Percentiles rank a stretch among this genome's conserved stretches.
phyloP scores from a whole-genome alignment of 768 basidiomycete species.

The Lactarius pseudohatsudake region DNA sequence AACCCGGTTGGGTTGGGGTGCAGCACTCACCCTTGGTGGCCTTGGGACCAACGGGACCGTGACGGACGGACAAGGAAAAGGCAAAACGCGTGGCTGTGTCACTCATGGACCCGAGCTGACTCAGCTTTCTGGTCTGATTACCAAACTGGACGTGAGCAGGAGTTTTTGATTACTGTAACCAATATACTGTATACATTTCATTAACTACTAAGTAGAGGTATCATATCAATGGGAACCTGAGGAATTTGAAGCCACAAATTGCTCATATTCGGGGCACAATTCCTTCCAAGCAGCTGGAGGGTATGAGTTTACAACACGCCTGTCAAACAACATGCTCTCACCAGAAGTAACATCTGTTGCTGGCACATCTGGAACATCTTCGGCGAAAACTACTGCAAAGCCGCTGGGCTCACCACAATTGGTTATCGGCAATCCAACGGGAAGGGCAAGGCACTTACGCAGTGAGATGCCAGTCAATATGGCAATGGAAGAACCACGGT shows the following conservation, averaged over 20 bases:
- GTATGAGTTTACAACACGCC: background rate
- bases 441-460: background rate
- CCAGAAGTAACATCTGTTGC: background rate
- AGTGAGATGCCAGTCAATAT: conserved; percentile 34
- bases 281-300: background rate
- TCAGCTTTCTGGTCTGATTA: conserved; percentile 9
- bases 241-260: no score
- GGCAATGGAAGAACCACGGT: conserved; percentile 35
- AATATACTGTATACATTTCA: no score
- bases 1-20: conserved; percentile 4
- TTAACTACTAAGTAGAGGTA: background rate
- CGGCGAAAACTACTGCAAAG: conserved; percentile 14
- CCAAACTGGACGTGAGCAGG: background rate
- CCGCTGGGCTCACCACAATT: background rate
- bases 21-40: conserved; percentile 22
- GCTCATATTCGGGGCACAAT: conserved; percentile 1
- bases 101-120: conserved; percentile 25
- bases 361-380: conserved; percentile 9
- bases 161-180: no score
- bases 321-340: background rate
- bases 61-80: conserved; percentile 27
- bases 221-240: background rate
- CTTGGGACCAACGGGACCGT: conserved; percentile 23
- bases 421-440: background rate
- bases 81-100: conserved; percentile 26